Base-by-base conservation (phyloP, 1,284 basidiomycete species). In the Rhodotorula glutinis region DNA sequence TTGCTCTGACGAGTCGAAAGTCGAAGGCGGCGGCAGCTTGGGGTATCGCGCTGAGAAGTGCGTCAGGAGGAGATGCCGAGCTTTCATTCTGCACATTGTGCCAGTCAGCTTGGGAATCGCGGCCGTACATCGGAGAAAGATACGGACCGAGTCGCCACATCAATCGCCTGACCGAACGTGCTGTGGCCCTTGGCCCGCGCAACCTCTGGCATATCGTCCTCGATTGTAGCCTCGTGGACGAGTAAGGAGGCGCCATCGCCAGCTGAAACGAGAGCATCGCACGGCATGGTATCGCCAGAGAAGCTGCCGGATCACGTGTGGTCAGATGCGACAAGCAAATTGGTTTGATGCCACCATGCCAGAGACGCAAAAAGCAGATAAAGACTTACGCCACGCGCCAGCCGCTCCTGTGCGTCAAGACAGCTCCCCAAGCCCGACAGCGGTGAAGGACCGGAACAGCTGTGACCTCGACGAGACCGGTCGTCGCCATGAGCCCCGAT, bases 21-120 rank as follows among this genome's bases (percentile, higher is more conserved):
- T 56, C 8, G 67, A 54, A 14, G 65, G 65, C 17, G 72, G 74
- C 1, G 91, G 89, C 75, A 93, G 82, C 75, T 91, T 92, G 19
- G 93, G 92, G 78, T 96, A 96, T 17, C 94, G 86, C 63, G 91
- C 90, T 17, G 92, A 96, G 79, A 98, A 98, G 79, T 98, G 94
- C 3, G 93, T 98, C 30, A 98, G 83, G 44, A 98, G 83, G 30
- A 91, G 82, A 72, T 91, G 87, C 64, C 86, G 81, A 1, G 92
- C 92, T 11, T 84, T 82, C 91, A 95, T 94, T 72, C 89, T 91
- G 74, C 29, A 3, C 14, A 8, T 11, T 2, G 14, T 27, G 10
- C 1, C 10, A 3, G 38, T 56, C 14, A 56, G 33, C n/a, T 13
- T 27, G 0, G 33, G 11, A 11, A 29, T 25, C 19, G 21, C 23